A percentile compares a stretch with the other conserved stretches of the same genome.
These are phyloP conservation scores for Verticillium longisporum DNA, from an alignment of 2,329 filamentous ascomycete genomes.

Conservation along the genomic window DNA sequence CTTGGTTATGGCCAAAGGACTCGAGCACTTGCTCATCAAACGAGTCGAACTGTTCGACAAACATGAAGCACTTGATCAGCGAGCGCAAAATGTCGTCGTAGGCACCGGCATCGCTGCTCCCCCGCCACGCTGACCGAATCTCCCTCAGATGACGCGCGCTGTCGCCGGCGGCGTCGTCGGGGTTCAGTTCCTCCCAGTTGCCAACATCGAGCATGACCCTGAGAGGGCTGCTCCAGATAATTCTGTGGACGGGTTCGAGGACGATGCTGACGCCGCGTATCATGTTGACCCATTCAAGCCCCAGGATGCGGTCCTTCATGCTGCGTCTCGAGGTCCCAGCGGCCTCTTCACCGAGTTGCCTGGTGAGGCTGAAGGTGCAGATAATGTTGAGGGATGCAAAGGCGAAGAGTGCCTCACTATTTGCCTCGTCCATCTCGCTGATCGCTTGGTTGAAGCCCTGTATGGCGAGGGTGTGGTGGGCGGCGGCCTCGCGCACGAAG, in stretches of 20 bases:
- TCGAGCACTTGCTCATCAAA: slow-evolving; percentile 2
- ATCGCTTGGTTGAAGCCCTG: slow-evolving; percentile 6
- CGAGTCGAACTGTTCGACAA: slow-evolving; percentile 8
- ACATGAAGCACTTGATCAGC: slow-evolving; percentile 10
- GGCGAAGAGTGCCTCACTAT: slow-evolving; percentile 7
- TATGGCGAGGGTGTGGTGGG: slow-evolving; percentile 5
- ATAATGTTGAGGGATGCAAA: slow-evolving; percentile 10
- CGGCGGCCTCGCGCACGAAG: slow-evolving; percentile 2
- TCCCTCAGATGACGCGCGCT: slow-evolving; percentile 2
- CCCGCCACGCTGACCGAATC: slow-evolving; percentile 4
- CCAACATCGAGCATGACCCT: slow-evolving; percentile 4
- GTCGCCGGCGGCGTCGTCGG: slow-evolving; percentile 1
- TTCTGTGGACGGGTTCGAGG: slow-evolving; percentile 3
- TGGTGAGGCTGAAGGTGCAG: slow-evolving; percentile 6
- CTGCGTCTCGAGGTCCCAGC: neutral
- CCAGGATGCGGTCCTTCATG: slow-evolving; percentile 9
- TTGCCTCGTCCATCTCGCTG: neutral
- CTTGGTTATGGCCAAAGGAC: slow-evolving; percentile 11
- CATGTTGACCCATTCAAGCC: slow-evolving; percentile 14
- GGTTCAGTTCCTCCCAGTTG: slow-evolving; percentile 13
- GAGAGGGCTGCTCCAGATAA: slow-evolving; percentile 6
- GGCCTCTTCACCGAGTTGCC: neutral
- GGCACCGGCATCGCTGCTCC: neutral
- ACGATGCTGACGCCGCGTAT: slow-evolving; percentile 12
- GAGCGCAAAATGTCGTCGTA: slow-evolving; percentile 10